A percentile compares a stretch with the other conserved stretches of the same genome.
Conservation (phyloP, 2,329 filamentous ascomycete species). For the Lecanicillium sp. region DNA sequence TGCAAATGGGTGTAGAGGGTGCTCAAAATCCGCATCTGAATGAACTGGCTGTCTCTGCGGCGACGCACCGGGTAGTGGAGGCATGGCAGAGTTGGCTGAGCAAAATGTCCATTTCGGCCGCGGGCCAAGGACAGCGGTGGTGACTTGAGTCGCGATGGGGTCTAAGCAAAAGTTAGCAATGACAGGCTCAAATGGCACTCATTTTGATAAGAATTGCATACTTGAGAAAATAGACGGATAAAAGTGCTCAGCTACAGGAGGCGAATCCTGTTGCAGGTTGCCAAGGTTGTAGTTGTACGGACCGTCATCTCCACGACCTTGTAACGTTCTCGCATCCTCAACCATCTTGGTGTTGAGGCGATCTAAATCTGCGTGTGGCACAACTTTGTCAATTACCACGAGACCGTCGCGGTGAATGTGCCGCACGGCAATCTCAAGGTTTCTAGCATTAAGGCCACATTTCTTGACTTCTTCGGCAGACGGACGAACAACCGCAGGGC, state of each 20-base stretch:
- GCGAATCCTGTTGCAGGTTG: constrained; percentile 54
- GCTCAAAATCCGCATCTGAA: constrained; percentile 49
- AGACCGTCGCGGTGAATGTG: constrained; percentile 45
- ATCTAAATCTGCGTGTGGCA: constrained; percentile 43
- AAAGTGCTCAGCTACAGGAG: constrained; percentile 40
- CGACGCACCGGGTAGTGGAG: constrained; percentile 28
- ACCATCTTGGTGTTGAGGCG: constrained; percentile 51
- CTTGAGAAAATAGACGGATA: constrained; percentile 44
- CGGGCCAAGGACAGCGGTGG: constrained; percentile 45
- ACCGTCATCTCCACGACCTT: constrained; percentile 40
- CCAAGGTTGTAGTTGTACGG: constrained; percentile 56
- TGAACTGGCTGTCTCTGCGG: constrained; percentile 47
- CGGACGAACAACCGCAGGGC: constrained; percentile 20
- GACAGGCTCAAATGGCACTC: neutral
- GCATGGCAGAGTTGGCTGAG: constrained; percentile 50
- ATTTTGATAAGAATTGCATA: constrained; percentile 18
- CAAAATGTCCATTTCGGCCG: constrained; percentile 47
- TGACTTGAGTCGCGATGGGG: constrained; percentile 46
- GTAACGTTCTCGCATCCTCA: constrained; percentile 43
- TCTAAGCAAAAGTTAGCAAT: constrained; percentile 23
- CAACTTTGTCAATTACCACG: constrained; percentile 45
- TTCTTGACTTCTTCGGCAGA: constrained; percentile 31
- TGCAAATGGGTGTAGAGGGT: constrained; percentile 46
- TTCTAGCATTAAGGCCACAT: constrained; percentile 32
- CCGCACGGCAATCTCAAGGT: constrained; percentile 46